These are phyloP conservation scores for Ballota nigra DNA, from an alignment of 257 asterid species.

Conservation along the genomic window DNA sequence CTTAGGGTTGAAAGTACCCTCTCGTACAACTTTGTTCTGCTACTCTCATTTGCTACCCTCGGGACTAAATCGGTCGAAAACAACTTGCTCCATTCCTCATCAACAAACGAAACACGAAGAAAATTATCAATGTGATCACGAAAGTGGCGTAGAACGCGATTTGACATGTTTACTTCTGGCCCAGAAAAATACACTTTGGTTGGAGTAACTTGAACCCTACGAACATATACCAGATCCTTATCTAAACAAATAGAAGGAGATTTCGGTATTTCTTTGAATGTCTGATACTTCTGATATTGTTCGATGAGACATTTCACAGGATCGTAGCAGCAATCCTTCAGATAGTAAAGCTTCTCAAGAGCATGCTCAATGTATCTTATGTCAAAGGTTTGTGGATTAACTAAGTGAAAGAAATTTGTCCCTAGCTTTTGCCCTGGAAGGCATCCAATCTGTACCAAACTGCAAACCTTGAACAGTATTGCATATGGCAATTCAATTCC, in stretches of 20 bases:
- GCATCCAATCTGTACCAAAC: slow-evolving; percentile 79
- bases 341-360: no score
- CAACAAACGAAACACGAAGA: slow-evolving; percentile 85
- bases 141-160: slow-evolving; percentile 75
- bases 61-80: slow-evolving; percentile 57
- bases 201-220: no score
- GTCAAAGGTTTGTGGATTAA: no score
- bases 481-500: slow-evolving; percentile 49
- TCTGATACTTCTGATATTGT: slow-evolving; percentile 48
- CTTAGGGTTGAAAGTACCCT: no score
- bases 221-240: slow-evolving; percentile 70
- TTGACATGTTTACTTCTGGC: slow-evolving; percentile 74
- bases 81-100: slow-evolving; percentile 84
- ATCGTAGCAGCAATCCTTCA: no score
- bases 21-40: no score
- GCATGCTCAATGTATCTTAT: no score
- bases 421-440: slow-evolving; percentile 70
- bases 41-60: slow-evolving; percentile 36
- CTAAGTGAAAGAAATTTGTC: slow-evolving; percentile 41
- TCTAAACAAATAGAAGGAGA: slow-evolving; percentile 60
- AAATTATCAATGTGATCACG: slow-evolving; percentile 53
- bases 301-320: no score
- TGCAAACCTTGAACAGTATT: slow-evolving; percentile 59
- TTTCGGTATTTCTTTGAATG: slow-evolving; percentile 42
- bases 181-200: no score